Percentiles rank a stretch among this genome's conserved stretches.
phyloP scores from a whole-genome alignment of 768 basidiomycete genomes.

The Amanita fuliginea region DNA sequence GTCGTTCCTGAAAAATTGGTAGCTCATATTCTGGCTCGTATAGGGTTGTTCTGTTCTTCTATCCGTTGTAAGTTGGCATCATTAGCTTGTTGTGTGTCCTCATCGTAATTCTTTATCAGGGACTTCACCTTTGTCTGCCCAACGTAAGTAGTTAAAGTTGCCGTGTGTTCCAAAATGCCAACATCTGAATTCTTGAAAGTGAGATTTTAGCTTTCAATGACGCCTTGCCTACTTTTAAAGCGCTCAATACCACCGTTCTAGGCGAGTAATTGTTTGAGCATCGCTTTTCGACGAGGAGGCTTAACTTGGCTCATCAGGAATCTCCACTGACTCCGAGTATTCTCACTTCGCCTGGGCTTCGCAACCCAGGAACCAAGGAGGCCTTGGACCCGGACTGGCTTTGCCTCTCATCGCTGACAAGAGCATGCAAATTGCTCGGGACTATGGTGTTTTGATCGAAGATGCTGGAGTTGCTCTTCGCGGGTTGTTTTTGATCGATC shows the following conservation, averaged over 20 bases:
- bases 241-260: conserved; percentile 64
- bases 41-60: conserved; percentile 92
- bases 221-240: conserved; percentile 63
- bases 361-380: conserved; percentile 75
- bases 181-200: conserved; percentile 12
- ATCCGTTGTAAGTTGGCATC: conserved; percentile 62
- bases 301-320: conserved; percentile 25
- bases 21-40: conserved; percentile 7
- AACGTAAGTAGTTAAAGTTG: conserved; percentile 32
- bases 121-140: conserved; percentile 89
- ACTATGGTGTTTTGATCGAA: conserved; percentile 84
- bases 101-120: conserved; percentile 24
- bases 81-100: too few relatives aligned
- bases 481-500: conserved; percentile 81
- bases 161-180: too few relatives aligned
- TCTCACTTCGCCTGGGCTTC: conserved; percentile 83
- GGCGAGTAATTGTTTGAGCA: conserved; percentile 31
- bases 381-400: conserved; percentile 80
- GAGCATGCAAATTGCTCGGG: conserved; percentile 68
- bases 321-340: conserved; percentile 87
- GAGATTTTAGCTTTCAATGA: conserved; percentile 95
- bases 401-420: conserved; percentile 77
- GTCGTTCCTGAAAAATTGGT: conserved; percentile 1
- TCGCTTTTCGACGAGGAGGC: not conserved
- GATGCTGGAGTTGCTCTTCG: conserved; percentile 84